Evolutionary conservation across 441 rosid genomes (phyloP), one percentile per base, ranked within the genome.

Genomic region (Mallotus japonicus): DNA sequence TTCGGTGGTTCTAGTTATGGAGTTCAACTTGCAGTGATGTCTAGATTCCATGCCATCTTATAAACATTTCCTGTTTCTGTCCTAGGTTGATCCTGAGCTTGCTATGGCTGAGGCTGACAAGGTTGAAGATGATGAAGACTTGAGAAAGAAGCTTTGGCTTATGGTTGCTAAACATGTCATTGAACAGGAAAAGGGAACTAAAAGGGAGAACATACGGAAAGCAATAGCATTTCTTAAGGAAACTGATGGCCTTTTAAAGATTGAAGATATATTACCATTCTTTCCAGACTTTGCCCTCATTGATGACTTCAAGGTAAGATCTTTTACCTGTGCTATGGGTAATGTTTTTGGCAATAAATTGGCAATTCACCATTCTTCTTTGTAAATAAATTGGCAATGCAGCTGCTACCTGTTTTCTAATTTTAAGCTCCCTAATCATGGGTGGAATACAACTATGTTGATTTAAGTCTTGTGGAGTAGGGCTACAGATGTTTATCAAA

Each of bases 41-140:
- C 1, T 34, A n/a, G 57, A 46, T 32, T 34, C n/a, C 70, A 69
- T 72, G 8, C 15, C 55, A 5, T 47, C 44, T 53, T 61, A 61
- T 49, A 40, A 50, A 19, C 4, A 28, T 73, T 70, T 71, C 24
- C 56, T 79, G 37, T 77, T 77, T 78, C 67, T 77, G 61, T 70
- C 72, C 75, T 85, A 96, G 99, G 95, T 96, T 77, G 99, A 96
- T 62, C 90, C 97, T 24, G 99, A 96, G 84, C 97, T 96, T 69
- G 98, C 97, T 73, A 96, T 93, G 99, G 97, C 97, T 76, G 99
- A 93, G 84, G 99, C 98, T 67, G 98, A 96, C 83, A 96, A 92
- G 87, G 99, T 93, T 81, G 99, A 93, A 87, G 99, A 96, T 80
- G 99, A 96, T 71, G 98, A 93, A 83, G 99, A 96, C 77, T 80